Base-by-base conservation (phyloP, 345 rosid species). In the Melastoma malabathricum region DNA sequence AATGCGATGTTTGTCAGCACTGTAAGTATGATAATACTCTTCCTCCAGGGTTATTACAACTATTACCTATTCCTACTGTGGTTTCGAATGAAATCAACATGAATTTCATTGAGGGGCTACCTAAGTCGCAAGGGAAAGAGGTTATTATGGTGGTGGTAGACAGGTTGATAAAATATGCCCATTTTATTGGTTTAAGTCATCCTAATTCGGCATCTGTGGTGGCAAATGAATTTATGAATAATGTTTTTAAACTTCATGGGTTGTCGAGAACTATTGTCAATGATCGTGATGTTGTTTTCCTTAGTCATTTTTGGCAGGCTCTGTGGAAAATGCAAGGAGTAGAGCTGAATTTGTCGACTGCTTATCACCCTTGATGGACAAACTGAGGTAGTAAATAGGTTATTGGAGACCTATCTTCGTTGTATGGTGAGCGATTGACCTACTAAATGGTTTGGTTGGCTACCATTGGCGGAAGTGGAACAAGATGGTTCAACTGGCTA, bases 121-220 rank as follows among this genome's bases (percentile, higher is more conserved):
- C 17, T 6, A 7, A 10, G 0, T 57, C 53, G 2, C 1, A 47
- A 0, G 54, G 53, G 3, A 47, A 27, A 18, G 17, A 17, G 0
- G 29, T 47, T 4, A 15, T 57, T 0, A 13, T 47, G 3, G 53
- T 57, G 13, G 48, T 57, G 0, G 61, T 57, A 1, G 53, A 57
- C 9, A 23, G 46, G 6, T 18, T 57, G 13, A 6, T 18, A 0
- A 47, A 57, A 16, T 57, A 22, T 47, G 54, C 15, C 0, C 61
- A 57, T n/a, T 57, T 57, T 22, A 16, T 55, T 14, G 43, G 18
- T 19, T 3, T 54, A 1, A 1, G 17, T 13, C 48, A 54, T 41
- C 58, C 58, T 2, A 43, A 16, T 10, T 39, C 38, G 17, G 31
- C 18, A 1, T 10, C 20, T 1, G 22, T 6, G 0, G 17, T 43